Base-by-base conservation (phyloP, 192 early-diverging fungal genomes). In the Haplosporangium gracile region DNA sequence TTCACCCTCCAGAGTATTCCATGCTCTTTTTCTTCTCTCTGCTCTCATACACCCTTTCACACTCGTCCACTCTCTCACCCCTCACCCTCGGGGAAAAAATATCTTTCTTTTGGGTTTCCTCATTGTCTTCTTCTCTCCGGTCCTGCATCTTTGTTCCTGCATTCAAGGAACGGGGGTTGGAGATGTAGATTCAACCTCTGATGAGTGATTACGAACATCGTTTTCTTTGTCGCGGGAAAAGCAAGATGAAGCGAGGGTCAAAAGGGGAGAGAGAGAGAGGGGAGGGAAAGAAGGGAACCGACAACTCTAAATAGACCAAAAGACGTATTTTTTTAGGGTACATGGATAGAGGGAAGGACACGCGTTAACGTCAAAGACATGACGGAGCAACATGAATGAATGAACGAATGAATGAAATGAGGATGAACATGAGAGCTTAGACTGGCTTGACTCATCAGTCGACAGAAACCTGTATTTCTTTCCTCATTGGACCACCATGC, bases 171-270 rank as follows among this genome's bases (percentile, higher is more conserved):
- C 29, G 32, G 26, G 57, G 7, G 57, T 24, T 65, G 11, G 24
- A 32, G 60, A 65, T 65, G 60, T 29, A 65, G 60, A 15, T 29
- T 15, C 29, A 26, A 15, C 13, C 60, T 65, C 60, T 65, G 26
- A 32, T 65, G 26, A 9, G 60, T 29, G 60, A 65, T 65, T 65
- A 65, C 60, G 60, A 65, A 32, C 60, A 65, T 57, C 7, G 55
- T 7, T 55, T 57, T 65, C 26, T 65, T 65, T 29, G 26, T 47
- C 72, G 72, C 26, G 43, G 43, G 43, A 73, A 43, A 73, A 34
- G 72, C 72, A 49, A 42, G 72, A 49, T 73, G 72, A 47, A 65
- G 60, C 72, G 34, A 47, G 40, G 40, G 72, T 40, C 16, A 73
- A 72, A 73, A 73, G 45, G 26, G 72, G 72, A n/a, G 71, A 43